Conservation (phyloP, 352 stramenopile genomes). For the Aphanomyces invadans region DNA sequence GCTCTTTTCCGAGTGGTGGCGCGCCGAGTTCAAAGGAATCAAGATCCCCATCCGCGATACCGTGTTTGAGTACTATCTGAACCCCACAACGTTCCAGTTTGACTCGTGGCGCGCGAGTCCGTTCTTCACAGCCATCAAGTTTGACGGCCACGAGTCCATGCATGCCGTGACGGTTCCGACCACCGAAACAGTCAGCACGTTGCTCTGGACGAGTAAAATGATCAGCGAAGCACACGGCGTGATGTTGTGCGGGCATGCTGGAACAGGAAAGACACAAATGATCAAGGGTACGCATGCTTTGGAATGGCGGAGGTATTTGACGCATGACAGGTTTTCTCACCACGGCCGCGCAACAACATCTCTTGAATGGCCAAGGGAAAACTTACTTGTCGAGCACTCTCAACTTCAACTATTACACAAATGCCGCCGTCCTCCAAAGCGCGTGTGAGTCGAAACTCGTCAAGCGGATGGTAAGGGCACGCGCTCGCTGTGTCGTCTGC, state of each 20-base stretch:
- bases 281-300: conserved; percentile 70
- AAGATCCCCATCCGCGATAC: conserved; percentile 91
- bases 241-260: conserved; percentile 89
- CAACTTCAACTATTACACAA: conserved; percentile 85
- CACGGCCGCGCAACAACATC: conserved; percentile 19
- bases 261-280: conserved; percentile 92
- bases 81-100: conserved; percentile 82
- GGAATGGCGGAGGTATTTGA: neutral
- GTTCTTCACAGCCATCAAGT: conserved; percentile 75
- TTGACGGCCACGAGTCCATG: conserved; percentile 67
- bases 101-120: conserved; percentile 91
- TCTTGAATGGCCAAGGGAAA: conserved; percentile 10
- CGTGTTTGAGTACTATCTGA: conserved; percentile 96
- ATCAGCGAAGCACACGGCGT: conserved; percentile 87
- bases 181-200: conserved; percentile 88
- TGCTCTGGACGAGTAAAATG: conserved; percentile 91
- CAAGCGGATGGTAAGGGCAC: conserved; percentile 82
- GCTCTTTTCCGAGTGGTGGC: conserved; percentile 93
- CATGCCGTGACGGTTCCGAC: conserved; percentile 88
- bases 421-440: conserved; percentile 50
- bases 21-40: conserved; percentile 87
- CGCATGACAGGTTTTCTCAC: conserved; percentile 4
- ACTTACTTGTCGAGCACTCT: conserved; percentile 35
- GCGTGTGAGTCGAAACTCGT: conserved; percentile 83
- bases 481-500: too few relatives aligned